These are phyloP conservation scores for Coemansia sp. DNA, from an alignment of 192 early-diverging fungal species.

Conservation along the genomic window DNA sequence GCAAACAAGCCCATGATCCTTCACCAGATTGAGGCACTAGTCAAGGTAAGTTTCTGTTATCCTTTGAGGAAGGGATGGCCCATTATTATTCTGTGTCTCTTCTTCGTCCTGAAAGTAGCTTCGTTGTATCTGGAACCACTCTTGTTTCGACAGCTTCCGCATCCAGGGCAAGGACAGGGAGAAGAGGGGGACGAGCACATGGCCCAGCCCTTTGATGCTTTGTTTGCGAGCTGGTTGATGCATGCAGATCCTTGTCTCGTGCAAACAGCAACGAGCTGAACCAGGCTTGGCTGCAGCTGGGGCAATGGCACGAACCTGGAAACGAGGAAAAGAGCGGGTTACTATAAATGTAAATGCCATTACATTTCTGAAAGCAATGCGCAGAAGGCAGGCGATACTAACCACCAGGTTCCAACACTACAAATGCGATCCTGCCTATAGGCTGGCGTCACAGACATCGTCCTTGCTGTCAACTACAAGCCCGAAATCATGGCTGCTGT, in stretches of 20 bases:
- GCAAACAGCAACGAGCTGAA: not conserved
- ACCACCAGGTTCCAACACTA: not conserved
- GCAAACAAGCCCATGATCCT: constrained; percentile 99
- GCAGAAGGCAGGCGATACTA: too few species aligned
- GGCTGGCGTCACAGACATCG: constrained; percentile 97
- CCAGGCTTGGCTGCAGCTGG: not conserved
- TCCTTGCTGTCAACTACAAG: constrained; percentile 98
- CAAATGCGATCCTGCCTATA: constrained; percentile 29
- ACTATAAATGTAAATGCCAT: not conserved
- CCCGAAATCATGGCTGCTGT: constrained; percentile 96
- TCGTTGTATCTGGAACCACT: too few species aligned
- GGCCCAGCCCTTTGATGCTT: too few species aligned
- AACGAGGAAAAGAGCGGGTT: not conserved
- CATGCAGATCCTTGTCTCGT: not conserved
- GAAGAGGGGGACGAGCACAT: too few species aligned
- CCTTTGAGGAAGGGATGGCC: not conserved
- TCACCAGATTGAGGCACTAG: constrained; percentile 97
- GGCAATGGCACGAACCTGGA: not conserved
- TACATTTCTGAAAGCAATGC: not conserved
- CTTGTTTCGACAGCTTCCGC: too few species aligned
- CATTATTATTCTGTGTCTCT: too few species aligned
- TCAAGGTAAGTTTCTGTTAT: constrained; percentile 68
- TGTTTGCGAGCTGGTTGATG: not conserved
- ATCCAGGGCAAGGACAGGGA: not conserved
- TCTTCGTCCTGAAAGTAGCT: too few species aligned